Evolutionary conservation across 306 rosid species (phyloP).

Genomic region (Trichosanthes truncata): DNA sequence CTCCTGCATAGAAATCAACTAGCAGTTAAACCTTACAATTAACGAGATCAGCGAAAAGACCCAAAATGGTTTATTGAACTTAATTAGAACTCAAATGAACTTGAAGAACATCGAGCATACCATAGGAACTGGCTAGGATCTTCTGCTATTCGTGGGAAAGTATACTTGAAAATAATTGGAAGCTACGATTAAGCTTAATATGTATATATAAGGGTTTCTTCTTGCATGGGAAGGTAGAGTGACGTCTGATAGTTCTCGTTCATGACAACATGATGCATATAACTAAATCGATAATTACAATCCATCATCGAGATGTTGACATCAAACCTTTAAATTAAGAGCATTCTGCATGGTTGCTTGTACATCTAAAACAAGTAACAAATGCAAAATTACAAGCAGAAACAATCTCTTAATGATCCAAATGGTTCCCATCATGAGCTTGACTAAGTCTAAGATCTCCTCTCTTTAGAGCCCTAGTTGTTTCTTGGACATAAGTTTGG

Average conservation of each 20-base stretch:
- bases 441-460: not conserved
- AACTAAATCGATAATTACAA: not conserved
- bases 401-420: not conserved
- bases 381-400: slow-evolving; percentile 11
- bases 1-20: slow-evolving; percentile 27
- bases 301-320: not conserved
- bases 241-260: not conserved
- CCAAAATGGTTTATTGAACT: not conserved
- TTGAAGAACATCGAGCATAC: not conserved
- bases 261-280: not conserved
- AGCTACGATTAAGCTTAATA: not conserved
- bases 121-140: not conserved
- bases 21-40: not conserved
- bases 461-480: not conserved
- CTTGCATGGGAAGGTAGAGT: not conserved
- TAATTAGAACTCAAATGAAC: not conserved
- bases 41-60: not conserved
- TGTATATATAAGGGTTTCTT: not conserved
- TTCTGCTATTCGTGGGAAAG: not conserved
- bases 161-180: not conserved
- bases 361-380: not conserved
- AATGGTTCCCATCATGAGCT: not conserved
- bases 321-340: not conserved
- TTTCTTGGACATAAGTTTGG: not conserved
- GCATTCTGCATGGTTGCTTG: not conserved